Percentiles rank a stretch among this genome's conserved stretches.
phyloP scores from a whole-genome alignment of 495 filamentous ascomycete genomes.

The Cetradonia linearis region DNA sequence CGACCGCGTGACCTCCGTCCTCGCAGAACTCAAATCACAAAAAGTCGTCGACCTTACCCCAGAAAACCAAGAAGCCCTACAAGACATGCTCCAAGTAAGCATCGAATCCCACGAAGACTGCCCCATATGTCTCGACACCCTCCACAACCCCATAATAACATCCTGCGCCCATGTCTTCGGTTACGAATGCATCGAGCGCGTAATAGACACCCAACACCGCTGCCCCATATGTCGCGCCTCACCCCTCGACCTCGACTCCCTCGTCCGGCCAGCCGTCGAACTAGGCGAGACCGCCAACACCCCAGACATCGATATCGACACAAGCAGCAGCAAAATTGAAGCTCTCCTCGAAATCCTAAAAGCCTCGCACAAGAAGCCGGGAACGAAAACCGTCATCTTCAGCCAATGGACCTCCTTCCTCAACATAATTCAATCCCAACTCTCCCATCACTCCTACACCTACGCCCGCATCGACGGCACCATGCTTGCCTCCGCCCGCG shows the following conservation, averaged over 20 bases:
- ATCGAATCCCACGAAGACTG: conserved; percentile 81
- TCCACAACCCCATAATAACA: conserved; percentile 74
- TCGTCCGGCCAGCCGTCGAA: conserved; percentile 56
- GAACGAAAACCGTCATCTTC: conserved; percentile 80
- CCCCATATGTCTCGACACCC: conserved; percentile 65
- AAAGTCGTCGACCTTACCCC: conserved; percentile 60
- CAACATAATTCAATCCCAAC: conserved; percentile 61
- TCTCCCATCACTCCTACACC: conserved; percentile 49
- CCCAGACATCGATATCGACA: conserved; percentile 47
- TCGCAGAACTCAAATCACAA: conserved; percentile 53
- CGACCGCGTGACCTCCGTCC: conserved; percentile 60
- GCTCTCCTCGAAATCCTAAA: conserved; percentile 68
- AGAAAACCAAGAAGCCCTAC: conserved; percentile 63
- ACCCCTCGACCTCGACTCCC: conserved; percentile 44
- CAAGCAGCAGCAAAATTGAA: conserved; percentile 74
- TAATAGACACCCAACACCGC: conserved; percentile 69
- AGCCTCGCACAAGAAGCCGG: conserved; percentile 54
- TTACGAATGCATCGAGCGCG: conserved; percentile 61
- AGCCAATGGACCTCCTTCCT: conserved; percentile 91
- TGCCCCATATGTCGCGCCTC: conserved; percentile 83
- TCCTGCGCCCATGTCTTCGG: conserved; percentile 81
- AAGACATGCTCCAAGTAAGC: conserved; percentile 65
- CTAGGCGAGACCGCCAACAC: conserved; percentile 40
- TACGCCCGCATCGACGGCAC: conserved; percentile 77
- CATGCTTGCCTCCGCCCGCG: conserved; percentile 58